Base-by-base conservation (phyloP, 441 rosid genomes). In the Mallotus japonicus region DNA sequence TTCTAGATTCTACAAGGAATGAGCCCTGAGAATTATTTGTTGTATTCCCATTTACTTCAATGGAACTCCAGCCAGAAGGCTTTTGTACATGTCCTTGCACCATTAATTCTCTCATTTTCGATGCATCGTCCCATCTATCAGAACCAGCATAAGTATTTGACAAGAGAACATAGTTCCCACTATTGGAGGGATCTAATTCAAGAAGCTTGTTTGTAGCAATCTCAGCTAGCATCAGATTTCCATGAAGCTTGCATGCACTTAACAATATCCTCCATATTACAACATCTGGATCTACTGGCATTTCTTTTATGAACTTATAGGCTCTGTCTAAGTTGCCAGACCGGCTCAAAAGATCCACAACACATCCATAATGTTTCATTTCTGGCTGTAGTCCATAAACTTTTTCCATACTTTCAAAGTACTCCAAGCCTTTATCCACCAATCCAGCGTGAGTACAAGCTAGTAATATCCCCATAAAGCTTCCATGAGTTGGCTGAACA, bases 131-230 rank as follows among this genome's bases (percentile, higher is more conserved):
- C 93, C 93, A 92, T 81, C 89, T 84, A 69, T 85, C 79, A 32
- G 88, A 85, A 70, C 83, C 80, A 49, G 96, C 91, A 64, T 87
- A 90, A 54, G 89, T 76, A 67, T 78, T 88, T 37, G 97, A 92
- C 71, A 90, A 79, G 71, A 86, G 85, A 67, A 86, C 89, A 79
- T 85, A 89, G 62, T 86, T 83, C 70, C 88, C 91, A 75, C 87
- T 85, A 46, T 88, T 79, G 69, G 85, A 72, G 12, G 91, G 87
- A 63, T 87, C 91, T 73, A 82, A 13, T 32, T 79, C 81, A 37
- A 89, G 81, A 67, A 89, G 77, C 70, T 77, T 55, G 54, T 62
- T 71, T 3, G 86, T 77, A 19, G 82, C 84, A 75, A 74, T 83
- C 76, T 84, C 87, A 55, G 88, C 90, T 66, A 85, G 62, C 57